Base-by-base conservation (phyloP, 164 flowering plant genomes). In the Chloranthus sessilifolius region DNA sequence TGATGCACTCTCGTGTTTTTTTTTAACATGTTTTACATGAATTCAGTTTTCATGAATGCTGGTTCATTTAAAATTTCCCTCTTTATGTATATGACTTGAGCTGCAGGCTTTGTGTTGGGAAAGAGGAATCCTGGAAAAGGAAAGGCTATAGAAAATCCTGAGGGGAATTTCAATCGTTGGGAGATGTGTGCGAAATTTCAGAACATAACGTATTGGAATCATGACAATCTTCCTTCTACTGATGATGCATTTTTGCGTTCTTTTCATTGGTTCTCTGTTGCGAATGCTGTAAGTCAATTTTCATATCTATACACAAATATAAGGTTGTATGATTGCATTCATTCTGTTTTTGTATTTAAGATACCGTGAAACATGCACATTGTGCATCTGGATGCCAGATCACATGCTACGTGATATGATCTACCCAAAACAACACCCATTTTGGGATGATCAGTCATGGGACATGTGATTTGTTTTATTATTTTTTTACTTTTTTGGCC, bases 261-360 rank as follows among this genome's bases (percentile, higher is more conserved):
- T 43, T 82, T 90, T 54, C 95, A 87, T 50, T 82, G 83, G 91
- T 68, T 90, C 34, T 20, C 87, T 41, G 76, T 82, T 52, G 83
- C 95, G n/a, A 56, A 81, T 47, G 83, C 89, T 2, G 95, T 90
- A 71, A 77, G 87, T 72, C 60, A 52, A 47, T 40, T 17, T 33
- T 25, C 4, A 11, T 22, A 0, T 16, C n/a, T 37, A 15, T 6
- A 37, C 14, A 12, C 7, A n/a, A 31, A 12, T 7, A n/a, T 9
- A 15, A 7, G 21, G 2, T 2, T 19, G 28, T 37, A 11, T 4
- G 44, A 3, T 10, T 21, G 21, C 17, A 2, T 34, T 20, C 45
- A 12, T n/a, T n/a, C n/a, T n/a, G n/a, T n/a, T n/a, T n/a, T n/a
- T n/a, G n/a, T n/a, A n/a, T n/a, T n/a, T n/a, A n/a, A n/a, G n/a